Percentiles rank a stretch among this genome's conserved stretches.
phyloP scores from a whole-genome alignment of 2,329 filamentous ascomycete genomes.

The Keithomyces neogunnii region DNA sequence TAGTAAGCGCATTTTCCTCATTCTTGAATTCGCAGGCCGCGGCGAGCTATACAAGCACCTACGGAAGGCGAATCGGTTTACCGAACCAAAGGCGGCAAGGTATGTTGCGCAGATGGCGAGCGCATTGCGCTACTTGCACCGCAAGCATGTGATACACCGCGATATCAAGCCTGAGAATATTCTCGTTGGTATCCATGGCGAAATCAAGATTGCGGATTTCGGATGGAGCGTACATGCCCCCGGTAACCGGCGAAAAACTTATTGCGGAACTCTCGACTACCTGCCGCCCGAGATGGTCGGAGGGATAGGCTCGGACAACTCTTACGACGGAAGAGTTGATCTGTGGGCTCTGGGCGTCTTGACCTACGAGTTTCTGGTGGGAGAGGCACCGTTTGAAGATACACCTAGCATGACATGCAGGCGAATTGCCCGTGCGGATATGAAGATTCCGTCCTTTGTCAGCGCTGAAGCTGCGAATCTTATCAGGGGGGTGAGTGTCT shows the following conservation, averaged over 20 bases:
- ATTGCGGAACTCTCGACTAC: slow-evolving; percentile 20
- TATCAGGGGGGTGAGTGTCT: slow-evolving; percentile 9
- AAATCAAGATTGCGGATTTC: slow-evolving; percentile 21
- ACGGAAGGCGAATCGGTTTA: slow-evolving; percentile 55
- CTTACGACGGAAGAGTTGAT: slow-evolving; percentile 13
- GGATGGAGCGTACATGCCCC: slow-evolving; percentile 21
- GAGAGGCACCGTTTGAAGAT: slow-evolving; percentile 17
- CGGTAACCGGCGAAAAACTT: slow-evolving; percentile 12
- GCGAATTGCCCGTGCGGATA: slow-evolving; percentile 13
- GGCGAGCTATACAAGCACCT: slow-evolving; percentile 67
- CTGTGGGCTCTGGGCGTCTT: slow-evolving; percentile 17
- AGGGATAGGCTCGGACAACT: background rate
- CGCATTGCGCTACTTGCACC: slow-evolving; percentile 18
- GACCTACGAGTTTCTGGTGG: slow-evolving; percentile 16
- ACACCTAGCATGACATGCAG: slow-evolving; percentile 10
- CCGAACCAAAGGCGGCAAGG: slow-evolving; percentile 59
- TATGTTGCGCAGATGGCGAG: slow-evolving; percentile 64
- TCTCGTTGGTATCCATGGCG: slow-evolving; percentile 19
- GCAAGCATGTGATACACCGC: slow-evolving; percentile 22
- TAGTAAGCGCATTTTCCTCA: slow-evolving; percentile 61
- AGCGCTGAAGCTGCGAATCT: slow-evolving; percentile 12
- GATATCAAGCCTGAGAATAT: slow-evolving; percentile 26
- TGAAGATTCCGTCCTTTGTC: slow-evolving; percentile 13
- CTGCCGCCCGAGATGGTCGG: slow-evolving; percentile 19
- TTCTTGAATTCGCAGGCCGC: slow-evolving; percentile 56